Percentiles rank a stretch among this genome's conserved stretches.
These are phyloP conservation scores for Penicillium diatomitis DNA, from an alignment of 495 filamentous ascomycete species.

Conservation along the genomic window DNA sequence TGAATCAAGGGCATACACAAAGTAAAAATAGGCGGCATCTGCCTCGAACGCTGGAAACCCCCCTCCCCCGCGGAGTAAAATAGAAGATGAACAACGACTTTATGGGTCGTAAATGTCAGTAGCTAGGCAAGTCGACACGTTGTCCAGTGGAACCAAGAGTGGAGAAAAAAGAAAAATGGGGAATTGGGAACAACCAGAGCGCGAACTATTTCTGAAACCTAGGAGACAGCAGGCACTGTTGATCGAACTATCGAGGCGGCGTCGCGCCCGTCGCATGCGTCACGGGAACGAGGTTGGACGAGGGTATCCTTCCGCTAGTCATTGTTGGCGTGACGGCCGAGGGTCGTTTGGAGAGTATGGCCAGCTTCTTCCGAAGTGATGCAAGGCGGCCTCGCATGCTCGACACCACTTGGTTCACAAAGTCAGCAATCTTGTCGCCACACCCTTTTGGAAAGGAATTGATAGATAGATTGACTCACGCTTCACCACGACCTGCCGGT, in stretches of 20 bases:
- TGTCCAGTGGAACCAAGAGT: too few relatives aligned
- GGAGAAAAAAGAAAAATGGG: too few relatives aligned
- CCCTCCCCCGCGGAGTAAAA: not conserved
- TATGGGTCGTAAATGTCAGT: too few relatives aligned
- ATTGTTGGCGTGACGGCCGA: conserved; percentile 29
- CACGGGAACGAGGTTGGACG: conserved; percentile 23
- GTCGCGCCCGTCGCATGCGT: conserved; percentile 24
- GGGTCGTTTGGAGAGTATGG: conserved; percentile 42
- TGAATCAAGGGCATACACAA: conserved; percentile 7
- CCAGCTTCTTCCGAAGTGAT: conserved; percentile 49
- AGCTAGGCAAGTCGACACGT: too few relatives aligned
- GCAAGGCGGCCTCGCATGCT: conserved; percentile 49
- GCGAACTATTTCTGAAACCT: too few relatives aligned
- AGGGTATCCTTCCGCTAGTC: conserved; percentile 19
- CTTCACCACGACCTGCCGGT: conserved; percentile 63
- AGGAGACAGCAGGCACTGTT: not conserved
- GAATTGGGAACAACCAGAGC: too few relatives aligned
- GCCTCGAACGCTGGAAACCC: too few relatives aligned
- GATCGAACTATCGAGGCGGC: conserved; percentile 17
- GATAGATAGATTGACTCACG: conserved; percentile 39
- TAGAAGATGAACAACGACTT: not conserved
- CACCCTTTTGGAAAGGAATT: not conserved
- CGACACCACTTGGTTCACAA: conserved; percentile 38
- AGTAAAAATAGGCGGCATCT: conserved; percentile 7
- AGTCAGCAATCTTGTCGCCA: conserved; percentile 15